Evolutionary conservation across 129 eudicot species (phyloP), one percentile per base, ranked within the genome.

Genomic region (Flaveria ramosissima): DNA sequence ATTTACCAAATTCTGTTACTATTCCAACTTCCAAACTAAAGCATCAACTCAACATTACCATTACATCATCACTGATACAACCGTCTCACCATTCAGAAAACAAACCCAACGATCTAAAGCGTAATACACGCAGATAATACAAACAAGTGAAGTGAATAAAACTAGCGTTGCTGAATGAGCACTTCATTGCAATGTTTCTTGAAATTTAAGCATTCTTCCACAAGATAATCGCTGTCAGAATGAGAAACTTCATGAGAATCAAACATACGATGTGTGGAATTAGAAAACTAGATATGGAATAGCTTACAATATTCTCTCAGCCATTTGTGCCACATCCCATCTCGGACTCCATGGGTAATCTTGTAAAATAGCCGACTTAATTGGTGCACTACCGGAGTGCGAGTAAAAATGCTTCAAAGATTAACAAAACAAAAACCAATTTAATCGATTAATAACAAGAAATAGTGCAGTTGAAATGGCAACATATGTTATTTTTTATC

Each of bases 261-360:
- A 5, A 3, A 60, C 76, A 73, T 15, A 30, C 1, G 68, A 62
- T 46, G 26, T 53, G 77, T 13, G 13, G 4, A 79, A 21, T 7
- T n/a, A 69, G 32, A 50, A 26, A 36, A 63, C 41, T 3, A n/a
- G 6, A 11, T 19, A 41, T 17, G 8, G 11, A 27, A 67, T 21
- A 81, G 82, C 97, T 91, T 87, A 94, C 98, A 78, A 91, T 75
- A 91, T 78, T 47, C 98, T 77, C 27, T 84, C 96, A 6, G 96
- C 96, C 98, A 91, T 91, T 83, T 84, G 80, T 45, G 91, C 66
- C 32, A 75, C 72, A 17, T 89, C 96, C 98, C 98, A 94, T 78
- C 98, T 84, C n/a, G 98, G 98, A 85, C 98, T 94, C 98, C 98
- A 94, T 19, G 97, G 98, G 65, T 85, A 89, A 55, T 91, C 93